These are phyloP conservation scores for Cryphonectria radicalis DNA, from an alignment of 2,329 filamentous ascomycete genomes.

Conservation along the genomic window DNA sequence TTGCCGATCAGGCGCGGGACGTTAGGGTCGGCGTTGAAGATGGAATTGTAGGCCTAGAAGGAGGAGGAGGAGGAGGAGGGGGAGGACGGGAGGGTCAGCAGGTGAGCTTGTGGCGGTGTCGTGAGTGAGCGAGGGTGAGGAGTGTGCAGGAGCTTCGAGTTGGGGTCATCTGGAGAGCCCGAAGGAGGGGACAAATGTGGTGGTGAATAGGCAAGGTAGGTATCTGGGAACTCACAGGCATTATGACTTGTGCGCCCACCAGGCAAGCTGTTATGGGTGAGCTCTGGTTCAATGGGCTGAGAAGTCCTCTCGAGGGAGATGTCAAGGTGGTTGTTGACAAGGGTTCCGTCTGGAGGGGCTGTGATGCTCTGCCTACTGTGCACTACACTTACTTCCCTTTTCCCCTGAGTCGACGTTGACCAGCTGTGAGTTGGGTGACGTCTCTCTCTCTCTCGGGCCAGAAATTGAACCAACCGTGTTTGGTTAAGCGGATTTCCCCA, in stretches of 20 bases:
- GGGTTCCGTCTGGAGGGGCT: neutral
- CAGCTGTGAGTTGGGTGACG: constrained; percentile 10
- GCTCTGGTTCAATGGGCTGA: neutral
- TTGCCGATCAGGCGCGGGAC: constrained; percentile 72
- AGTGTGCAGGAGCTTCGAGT: neutral
- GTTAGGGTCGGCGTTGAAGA: constrained; percentile 85
- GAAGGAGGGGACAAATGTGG: neutral
- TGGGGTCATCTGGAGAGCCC: constrained; percentile 1
- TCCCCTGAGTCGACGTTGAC: constrained; percentile 15
- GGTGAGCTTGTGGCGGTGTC: constrained; percentile 6
- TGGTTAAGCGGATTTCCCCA: neutral
- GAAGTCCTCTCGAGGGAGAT: neutral
- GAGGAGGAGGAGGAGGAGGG: constrained; percentile 26
- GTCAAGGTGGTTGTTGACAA: constrained; percentile 1
- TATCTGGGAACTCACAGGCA: constrained; percentile 31
- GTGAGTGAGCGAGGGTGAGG: neutral
- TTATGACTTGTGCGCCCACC: constrained; percentile 29
- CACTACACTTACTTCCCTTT: neutral
- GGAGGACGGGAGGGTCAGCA: constrained; percentile 34
- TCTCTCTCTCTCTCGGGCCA: constrained; percentile 7
- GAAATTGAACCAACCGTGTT: neutral
- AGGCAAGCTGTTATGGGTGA: constrained; percentile 32
- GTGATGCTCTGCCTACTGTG: constrained; percentile 5
- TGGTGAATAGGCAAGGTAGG: neutral
- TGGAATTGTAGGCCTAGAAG: constrained; percentile 89